Conservation (phyloP, 139 green algal genomes). For the Diplosphaera chodatii region DNA sequence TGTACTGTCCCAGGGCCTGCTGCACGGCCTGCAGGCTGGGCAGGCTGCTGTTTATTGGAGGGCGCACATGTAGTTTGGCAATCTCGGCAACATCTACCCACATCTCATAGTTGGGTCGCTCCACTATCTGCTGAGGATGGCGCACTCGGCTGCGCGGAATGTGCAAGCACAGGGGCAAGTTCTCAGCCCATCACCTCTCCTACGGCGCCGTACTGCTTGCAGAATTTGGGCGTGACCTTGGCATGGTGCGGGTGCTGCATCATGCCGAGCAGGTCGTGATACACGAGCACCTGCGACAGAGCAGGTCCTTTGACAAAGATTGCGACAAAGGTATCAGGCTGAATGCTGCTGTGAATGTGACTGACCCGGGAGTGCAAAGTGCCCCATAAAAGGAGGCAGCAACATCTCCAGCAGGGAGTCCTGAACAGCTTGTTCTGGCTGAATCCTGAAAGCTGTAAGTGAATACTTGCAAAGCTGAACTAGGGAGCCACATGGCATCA, state of each 20-base stretch:
- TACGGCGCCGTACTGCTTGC: slow-evolving; percentile 91
- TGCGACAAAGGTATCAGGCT: too few relatives aligned
- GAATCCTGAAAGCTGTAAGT: too few relatives aligned
- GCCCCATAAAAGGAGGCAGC: too few relatives aligned
- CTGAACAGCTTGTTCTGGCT: too few relatives aligned
- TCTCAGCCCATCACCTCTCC: slow-evolving; percentile 77
- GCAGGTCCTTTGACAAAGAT: too few relatives aligned
- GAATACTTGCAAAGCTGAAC: too few relatives aligned
- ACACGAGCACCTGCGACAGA: slow-evolving; percentile 98
- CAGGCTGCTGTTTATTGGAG: too few relatives aligned
- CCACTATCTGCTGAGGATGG: too few relatives aligned
- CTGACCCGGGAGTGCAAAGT: too few relatives aligned
- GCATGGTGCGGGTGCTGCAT: slow-evolving; percentile 96
- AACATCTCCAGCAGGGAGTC: too few relatives aligned
- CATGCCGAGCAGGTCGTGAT: slow-evolving; percentile 98
- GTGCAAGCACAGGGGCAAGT: slow-evolving; percentile 5
- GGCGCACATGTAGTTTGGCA: too few relatives aligned
- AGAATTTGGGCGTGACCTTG: slow-evolving; percentile 98
- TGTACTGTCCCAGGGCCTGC: slow-evolving; percentile 67
- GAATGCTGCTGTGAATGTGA: too few relatives aligned
- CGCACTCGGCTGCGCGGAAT: background rate
- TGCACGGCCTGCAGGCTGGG: background rate
- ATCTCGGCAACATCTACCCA: slow-evolving; percentile 28
- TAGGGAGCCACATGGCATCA: slow-evolving; percentile 11
- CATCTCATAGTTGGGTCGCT: slow-evolving; percentile 62